Percentiles rank a stretch among this genome's conserved stretches.
These are phyloP conservation scores for Gonium pectorale DNA, from an alignment of 139 green algal species.

Conservation along the genomic window DNA sequence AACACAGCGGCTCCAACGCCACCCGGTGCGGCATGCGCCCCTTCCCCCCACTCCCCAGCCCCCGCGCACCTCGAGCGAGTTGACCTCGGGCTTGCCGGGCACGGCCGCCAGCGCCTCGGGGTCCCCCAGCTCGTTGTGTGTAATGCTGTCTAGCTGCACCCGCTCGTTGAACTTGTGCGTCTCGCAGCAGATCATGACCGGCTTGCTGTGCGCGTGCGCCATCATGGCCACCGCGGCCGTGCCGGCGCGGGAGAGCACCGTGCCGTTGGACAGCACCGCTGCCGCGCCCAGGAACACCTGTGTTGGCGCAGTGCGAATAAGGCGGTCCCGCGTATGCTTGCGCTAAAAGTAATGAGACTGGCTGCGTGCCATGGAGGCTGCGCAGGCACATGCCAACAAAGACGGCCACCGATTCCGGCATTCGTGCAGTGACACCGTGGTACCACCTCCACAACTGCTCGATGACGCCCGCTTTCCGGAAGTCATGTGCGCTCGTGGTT, in stretches of 20 bases:
- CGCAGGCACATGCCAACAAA: too few species aligned
- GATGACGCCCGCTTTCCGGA: too few species aligned
- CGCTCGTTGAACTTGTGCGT: conserved; percentile 97
- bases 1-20: neutral
- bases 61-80: conserved; percentile 39
- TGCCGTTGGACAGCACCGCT: conserved; percentile 94
- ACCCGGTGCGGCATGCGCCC: neutral
- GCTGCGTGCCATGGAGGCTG: too few species aligned
- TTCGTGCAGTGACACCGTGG: too few species aligned
- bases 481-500: too few species aligned
- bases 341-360: neutral
- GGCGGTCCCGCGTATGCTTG: neutral
- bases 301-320: neutral
- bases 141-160: conserved; percentile 94
- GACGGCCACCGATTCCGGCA: too few species aligned
- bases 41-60: neutral
- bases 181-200: conserved; percentile 94
- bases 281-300: conserved; percentile 91
- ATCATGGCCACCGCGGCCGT: conserved; percentile 90
- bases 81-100: conserved; percentile 46
- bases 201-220: conserved; percentile 76
- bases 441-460: too few species aligned
- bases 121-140: conserved; percentile 95
- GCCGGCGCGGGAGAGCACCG: conserved; percentile 87
- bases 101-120: conserved; percentile 71